Conservation (phyloP, 495 filamentous ascomycete genomes). For the Copromyces sp. region DNA sequence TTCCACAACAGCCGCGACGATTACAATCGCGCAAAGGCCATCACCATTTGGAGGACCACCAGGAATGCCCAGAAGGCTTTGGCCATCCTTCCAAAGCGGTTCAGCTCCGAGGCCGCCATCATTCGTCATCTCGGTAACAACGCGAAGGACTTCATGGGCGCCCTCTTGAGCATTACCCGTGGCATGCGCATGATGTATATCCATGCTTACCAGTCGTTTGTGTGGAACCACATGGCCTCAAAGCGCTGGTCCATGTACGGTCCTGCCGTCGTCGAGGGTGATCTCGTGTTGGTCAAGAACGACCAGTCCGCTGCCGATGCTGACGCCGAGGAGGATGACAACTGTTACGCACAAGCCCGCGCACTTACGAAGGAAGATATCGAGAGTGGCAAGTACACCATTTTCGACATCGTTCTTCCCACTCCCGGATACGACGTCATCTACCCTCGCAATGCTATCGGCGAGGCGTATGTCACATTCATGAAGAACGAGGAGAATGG, state of each 20-base stretch:
- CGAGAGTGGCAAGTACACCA: constrained; percentile 63
- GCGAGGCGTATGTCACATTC: constrained; percentile 67
- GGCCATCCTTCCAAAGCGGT: constrained; percentile 64
- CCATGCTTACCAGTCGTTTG: constrained; percentile 87
- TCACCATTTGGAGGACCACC: constrained; percentile 56
- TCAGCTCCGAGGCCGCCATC: constrained; percentile 64
- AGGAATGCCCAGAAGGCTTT: constrained; percentile 47
- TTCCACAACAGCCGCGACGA: constrained; percentile 48
- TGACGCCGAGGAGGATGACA: constrained; percentile 37
- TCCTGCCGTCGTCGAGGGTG: constrained; percentile 64
- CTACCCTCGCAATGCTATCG: constrained; percentile 78
- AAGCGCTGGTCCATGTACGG: constrained; percentile 69
- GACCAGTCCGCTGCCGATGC: constrained; percentile 38
- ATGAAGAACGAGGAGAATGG: constrained; percentile 74
- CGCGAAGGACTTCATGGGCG: constrained; percentile 61
- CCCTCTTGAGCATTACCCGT: constrained; percentile 63
- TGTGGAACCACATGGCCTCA: constrained; percentile 81
- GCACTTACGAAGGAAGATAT: constrained; percentile 65
- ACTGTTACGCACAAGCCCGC: constrained; percentile 64
- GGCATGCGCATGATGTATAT: constrained; percentile 87
- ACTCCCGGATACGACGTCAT: constrained; percentile 81
- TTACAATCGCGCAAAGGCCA: constrained; percentile 60
- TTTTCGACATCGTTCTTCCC: constrained; percentile 92
- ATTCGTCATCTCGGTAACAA: constrained; percentile 55
- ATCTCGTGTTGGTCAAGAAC: constrained; percentile 59